Evolutionary conservation across 106 monocot genomes (phyloP).

Genomic region (Phalaenopsis aphrodite): DNA sequence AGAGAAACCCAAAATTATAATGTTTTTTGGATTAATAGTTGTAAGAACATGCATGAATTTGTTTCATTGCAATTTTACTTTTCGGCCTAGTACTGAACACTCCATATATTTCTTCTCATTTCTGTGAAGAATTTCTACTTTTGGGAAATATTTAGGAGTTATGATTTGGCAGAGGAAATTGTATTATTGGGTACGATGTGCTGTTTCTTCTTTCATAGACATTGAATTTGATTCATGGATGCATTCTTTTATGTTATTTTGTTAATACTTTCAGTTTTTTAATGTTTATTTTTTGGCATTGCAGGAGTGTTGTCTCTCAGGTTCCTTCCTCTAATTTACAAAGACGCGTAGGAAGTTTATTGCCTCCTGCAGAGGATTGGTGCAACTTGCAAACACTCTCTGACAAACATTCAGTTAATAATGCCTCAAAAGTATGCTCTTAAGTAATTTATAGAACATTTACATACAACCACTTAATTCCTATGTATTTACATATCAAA

Average conservation of each 20-base stretch:
- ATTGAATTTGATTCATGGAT: neutral
- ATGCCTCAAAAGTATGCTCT: conserved; percentile 17
- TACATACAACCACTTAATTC: no score
- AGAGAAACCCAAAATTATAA: neutral
- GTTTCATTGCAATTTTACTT: neutral
- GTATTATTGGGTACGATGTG: neutral
- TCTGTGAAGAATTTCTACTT: neutral
- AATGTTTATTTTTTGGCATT: neutral
- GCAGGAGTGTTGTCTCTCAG: conserved; percentile 49
- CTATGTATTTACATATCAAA: no score
- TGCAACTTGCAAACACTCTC: conserved; percentile 10
- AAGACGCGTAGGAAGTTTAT: conserved; percentile 35
- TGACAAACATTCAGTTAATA: conserved; percentile 23
- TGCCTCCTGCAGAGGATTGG: conserved; percentile 50
- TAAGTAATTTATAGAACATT: neutral
- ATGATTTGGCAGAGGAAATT: neutral
- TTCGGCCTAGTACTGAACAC: neutral
- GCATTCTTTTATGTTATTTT: neutral
- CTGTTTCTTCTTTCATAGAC: neutral
- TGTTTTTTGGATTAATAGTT: neutral
- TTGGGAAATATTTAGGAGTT: conserved; percentile 1
- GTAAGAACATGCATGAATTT: neutral
- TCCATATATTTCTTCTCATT: neutral
- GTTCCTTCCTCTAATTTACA: conserved; percentile 38
- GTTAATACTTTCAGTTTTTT: neutral